Evolutionary conservation across 352 stramenopile genomes (phyloP).

Genomic region (Phytophthora rubi): DNA sequence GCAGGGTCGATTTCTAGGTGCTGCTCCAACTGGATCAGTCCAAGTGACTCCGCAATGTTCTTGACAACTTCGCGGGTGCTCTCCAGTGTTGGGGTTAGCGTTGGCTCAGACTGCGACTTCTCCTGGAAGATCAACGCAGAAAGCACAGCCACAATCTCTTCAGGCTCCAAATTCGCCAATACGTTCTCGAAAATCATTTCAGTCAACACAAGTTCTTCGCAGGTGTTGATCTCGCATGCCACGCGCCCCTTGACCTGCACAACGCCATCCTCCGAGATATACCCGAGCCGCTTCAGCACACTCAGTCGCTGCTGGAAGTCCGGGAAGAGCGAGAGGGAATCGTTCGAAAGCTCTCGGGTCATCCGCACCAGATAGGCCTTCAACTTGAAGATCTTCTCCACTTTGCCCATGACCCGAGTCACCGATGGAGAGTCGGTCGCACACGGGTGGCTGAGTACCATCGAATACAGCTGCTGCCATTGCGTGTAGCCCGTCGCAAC

Average conservation of each 20-base stretch:
- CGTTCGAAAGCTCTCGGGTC: slow-evolving; percentile 78
- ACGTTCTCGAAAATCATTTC: slow-evolving; percentile 99
- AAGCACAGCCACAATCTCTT: slow-evolving; percentile 97
- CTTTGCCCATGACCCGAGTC: slow-evolving; percentile 66
- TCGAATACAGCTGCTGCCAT: slow-evolving; percentile 65
- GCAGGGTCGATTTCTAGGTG: slow-evolving; percentile 90
- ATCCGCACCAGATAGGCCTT: slow-evolving; percentile 68
- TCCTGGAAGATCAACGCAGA: slow-evolving; percentile 98
- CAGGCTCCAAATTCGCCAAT: slow-evolving; percentile 95
- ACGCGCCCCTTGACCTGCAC: slow-evolving; percentile 97
- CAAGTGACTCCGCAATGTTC: slow-evolving; percentile 79
- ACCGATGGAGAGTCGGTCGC: slow-evolving; percentile 39
- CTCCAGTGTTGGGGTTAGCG: slow-evolving; percentile 74
- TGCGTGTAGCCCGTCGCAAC: slow-evolving; percentile 66
- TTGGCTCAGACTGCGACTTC: slow-evolving; percentile 85
- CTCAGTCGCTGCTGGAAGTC: slow-evolving; percentile 96
- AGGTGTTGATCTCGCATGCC: slow-evolving; percentile 98
- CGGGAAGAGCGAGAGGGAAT: slow-evolving; percentile 95
- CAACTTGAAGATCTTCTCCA: slow-evolving; percentile 81
- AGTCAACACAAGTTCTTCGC: slow-evolving; percentile 97
- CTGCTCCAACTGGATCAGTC: slow-evolving; percentile 83
- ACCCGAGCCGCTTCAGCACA: slow-evolving; percentile 94
- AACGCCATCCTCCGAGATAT: slow-evolving; percentile 89
- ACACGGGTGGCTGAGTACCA: slow-evolving; percentile 61
- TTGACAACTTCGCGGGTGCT: slow-evolving; percentile 89